Percentiles rank a stretch among this genome's conserved stretches.
Evolutionary conservation across 1,284 basidiomycete species (phyloP).

Genomic region (Sporisorium iseilematis-ciliati): DNA sequence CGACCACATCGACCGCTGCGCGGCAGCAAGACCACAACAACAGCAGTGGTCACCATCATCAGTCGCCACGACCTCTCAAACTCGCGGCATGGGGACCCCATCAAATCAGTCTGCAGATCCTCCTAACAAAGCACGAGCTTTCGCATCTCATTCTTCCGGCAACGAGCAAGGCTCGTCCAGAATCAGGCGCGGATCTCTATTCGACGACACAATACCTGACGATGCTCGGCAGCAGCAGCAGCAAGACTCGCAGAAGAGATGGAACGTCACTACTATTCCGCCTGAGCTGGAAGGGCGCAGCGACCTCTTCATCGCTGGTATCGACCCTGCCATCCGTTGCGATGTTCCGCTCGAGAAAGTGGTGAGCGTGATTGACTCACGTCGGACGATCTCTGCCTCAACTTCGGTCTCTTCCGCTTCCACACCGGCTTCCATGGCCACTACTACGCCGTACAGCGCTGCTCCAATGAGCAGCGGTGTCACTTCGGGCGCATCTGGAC

Average conservation of each 20-base stretch:
- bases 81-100: neutral
- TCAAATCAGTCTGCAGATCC: neutral
- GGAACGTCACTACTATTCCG: constrained; percentile 9
- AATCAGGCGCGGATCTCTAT: neutral
- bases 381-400: constrained; percentile 14
- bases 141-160: neutral
- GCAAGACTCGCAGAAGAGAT: neutral
- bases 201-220: neutral
- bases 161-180: neutral
- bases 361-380: constrained; percentile 25
- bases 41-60: constrained; percentile 1
- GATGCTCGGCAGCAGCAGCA: constrained; percentile 3
- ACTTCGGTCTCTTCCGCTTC: constrained; percentile 22
- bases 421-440: constrained; percentile 11
- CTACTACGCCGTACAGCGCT: neutral
- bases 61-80: neutral
- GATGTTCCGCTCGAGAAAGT: constrained; percentile 35
- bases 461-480: constrained; percentile 8
- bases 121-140: neutral
- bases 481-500: constrained; percentile 10
- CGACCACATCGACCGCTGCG: constrained; percentile 29
- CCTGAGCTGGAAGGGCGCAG: constrained; percentile 21
- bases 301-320: constrained; percentile 14
- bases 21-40: constrained; percentile 12
- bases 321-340: constrained; percentile 27